phyloP scores from a whole-genome alignment of 1,284 basidiomycete genomes.

The Ceratobasidium theobromae region DNA sequence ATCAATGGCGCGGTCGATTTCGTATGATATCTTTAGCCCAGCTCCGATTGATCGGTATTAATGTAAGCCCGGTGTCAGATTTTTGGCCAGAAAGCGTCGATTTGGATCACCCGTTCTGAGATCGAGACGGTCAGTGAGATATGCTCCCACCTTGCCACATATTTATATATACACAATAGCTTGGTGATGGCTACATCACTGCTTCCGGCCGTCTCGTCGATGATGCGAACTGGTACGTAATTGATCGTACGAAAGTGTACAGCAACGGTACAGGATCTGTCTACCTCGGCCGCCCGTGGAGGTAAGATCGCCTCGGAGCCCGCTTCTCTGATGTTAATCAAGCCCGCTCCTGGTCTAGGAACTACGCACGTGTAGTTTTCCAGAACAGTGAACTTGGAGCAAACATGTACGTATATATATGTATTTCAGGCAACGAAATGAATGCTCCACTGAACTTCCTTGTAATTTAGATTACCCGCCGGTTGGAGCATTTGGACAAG shows the following conservation, averaged over 20 bases:
- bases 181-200: slow-evolving; percentile 37
- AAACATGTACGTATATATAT: not conserved
- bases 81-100: slow-evolving; percentile 33
- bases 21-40: not conserved
- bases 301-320: not conserved
- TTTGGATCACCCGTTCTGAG: slow-evolving; percentile 35
- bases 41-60: not conserved
- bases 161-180: slow-evolving; percentile 15
- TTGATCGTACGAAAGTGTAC: slow-evolving; percentile 34
- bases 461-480: slow-evolving; percentile 21
- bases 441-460: not conserved
- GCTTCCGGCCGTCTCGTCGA: slow-evolving; percentile 33
- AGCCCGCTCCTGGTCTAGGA: not conserved
- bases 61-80: slow-evolving; percentile 17
- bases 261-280: slow-evolving; percentile 24
- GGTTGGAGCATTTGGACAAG: slow-evolving; percentile 36
- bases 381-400: slow-evolving; percentile 34
- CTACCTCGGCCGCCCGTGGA: slow-evolving; percentile 33
- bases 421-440: no score
- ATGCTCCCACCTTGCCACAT: not conserved
- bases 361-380: slow-evolving; percentile 38
- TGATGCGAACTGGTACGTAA: slow-evolving; percentile 38
- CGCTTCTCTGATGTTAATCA: not conserved
- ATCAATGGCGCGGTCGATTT: slow-evolving; percentile 38
- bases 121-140: slow-evolving; percentile 31